A percentile compares a stretch with the other conserved stretches of the same genome.
phyloP scores from a whole-genome alignment of 164 flowering plant species.

The Cinnamomum micranthum region DNA sequence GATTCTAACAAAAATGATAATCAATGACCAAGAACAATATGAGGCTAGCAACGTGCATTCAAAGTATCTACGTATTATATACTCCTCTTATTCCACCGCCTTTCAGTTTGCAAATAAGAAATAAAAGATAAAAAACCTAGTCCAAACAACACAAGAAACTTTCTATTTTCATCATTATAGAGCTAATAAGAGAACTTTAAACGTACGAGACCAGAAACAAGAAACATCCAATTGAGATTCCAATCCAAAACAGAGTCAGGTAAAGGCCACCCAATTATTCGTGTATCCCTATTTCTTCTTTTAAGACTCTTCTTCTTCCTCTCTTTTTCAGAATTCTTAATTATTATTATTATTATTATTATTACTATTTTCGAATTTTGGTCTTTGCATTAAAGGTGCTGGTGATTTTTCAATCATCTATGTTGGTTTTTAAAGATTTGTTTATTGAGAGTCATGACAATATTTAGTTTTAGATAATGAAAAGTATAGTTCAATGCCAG shows the following conservation, averaged over 20 bases:
- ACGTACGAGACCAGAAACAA: neutral
- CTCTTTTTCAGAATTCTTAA: too few relatives aligned
- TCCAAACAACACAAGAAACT: neutral
- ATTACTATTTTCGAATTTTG: too few relatives aligned
- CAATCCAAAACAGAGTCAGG: neutral
- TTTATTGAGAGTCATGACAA: too few relatives aligned
- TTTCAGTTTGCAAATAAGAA: neutral
- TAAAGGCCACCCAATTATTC: constrained; percentile 1
- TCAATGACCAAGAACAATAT: neutral
- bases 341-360: too few relatives aligned
- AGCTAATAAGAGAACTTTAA: neutral
- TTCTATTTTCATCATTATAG: neutral
- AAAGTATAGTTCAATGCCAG: too few relatives aligned
- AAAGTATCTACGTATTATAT: neutral
- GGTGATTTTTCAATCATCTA: too few relatives aligned
- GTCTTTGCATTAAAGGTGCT: too few relatives aligned
- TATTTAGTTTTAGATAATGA: too few relatives aligned
- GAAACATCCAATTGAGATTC: neutral
- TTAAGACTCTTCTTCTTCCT: neutral
- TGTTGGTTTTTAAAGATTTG: too few relatives aligned
- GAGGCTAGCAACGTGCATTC: neutral
- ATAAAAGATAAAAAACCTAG: neutral
- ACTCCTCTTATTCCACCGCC: neutral
- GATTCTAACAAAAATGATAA: neutral
- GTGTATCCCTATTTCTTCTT: neutral